phyloP scores from a whole-genome alignment of 2,329 filamentous ascomycete genomes.

The Alternaria angustiovoidea region DNA sequence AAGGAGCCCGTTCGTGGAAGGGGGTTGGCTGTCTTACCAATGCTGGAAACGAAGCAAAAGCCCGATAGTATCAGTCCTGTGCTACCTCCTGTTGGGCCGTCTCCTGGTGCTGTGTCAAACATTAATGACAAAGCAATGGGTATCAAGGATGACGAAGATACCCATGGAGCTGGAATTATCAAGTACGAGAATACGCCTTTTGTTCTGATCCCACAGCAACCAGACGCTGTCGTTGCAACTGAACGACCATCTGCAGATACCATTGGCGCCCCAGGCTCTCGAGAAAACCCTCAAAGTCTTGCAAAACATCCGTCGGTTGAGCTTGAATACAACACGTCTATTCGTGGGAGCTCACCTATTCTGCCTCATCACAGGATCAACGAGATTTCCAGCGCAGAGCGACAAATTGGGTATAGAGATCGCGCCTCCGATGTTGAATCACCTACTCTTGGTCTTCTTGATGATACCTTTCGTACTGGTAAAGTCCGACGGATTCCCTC shows the following conservation, averaged over 20 bases:
- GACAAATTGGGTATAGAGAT: not conserved
- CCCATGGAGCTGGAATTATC: not conserved
- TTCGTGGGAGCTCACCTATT: not conserved
- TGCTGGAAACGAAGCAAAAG: slow-evolving; percentile 8
- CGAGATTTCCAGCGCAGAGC: not conserved
- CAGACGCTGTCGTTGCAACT: not conserved
- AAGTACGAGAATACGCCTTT: slow-evolving; percentile 1
- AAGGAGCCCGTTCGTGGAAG: slow-evolving; percentile 12
- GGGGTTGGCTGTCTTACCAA: slow-evolving; percentile 5
- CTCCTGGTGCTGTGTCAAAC: slow-evolving; percentile 11
- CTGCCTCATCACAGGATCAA: not conserved
- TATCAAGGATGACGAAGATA: not conserved
- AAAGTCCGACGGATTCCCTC: slow-evolving; percentile 13
- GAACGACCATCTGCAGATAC: not conserved
- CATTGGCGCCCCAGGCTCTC: not conserved
- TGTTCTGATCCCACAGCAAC: not conserved
- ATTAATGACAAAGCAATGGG: not conserved
- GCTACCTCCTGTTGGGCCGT: slow-evolving; percentile 22
- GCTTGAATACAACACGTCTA: not conserved
- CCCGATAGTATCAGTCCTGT: slow-evolving; percentile 38
- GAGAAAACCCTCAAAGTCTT: not conserved
- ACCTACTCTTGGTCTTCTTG: not conserved
- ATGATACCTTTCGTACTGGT: not conserved
- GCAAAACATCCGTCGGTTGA: not conserved
- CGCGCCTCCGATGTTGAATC: not conserved